Evolutionary conservation across 139 green algal genomes (phyloP), one percentile per base, ranked within the genome.

Genomic region (Picochlorum sp.): DNA sequence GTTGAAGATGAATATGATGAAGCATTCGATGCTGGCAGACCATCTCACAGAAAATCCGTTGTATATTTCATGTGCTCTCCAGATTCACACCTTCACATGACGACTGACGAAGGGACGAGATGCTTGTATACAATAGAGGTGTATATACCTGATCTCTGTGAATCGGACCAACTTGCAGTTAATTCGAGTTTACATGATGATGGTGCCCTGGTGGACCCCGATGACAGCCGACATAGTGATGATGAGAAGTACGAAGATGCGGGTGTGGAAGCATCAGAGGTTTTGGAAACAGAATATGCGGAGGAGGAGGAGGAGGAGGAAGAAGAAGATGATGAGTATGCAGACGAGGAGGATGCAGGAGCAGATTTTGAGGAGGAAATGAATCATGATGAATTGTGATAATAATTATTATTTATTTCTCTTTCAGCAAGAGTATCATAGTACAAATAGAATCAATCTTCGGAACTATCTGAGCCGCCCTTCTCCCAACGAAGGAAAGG

Each of bases 21-120:
- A 38, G 6, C 15, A 41, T 18, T 47, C 16, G 30, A 62, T 23
- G 37, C 24, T 46, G 61, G 61, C 34, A n/a, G 24, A 11, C 23
- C 14, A 66, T 16, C 23, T 8, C 14, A 50, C 3, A 56, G 61
- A 21, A 23, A 41, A 56, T 24, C 24, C 16, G 28, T 66, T 18
- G 32, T 66, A 32, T 23, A 32, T 9, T 66, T 56, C 44, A 59
- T 66, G 61, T 66, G 61, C 8, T 56, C 61, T 58, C 37, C 34
- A 23, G 61, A 66, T n/a, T 16, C 15, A 44, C 56, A 59, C 16
- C 56, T 56, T 23, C 61, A 66, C 13, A 58, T 66, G 34, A 20
- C 34, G 0, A 45, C 30, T 54, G 16, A 21, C 46, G 61, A 66
- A 45, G 13, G 13, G 10, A 21, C n/a, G 8, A n/a, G 15, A 10